Conservation (phyloP, 2,329 filamentous ascomycete species). For the Diaporthe aspalathi region DNA sequence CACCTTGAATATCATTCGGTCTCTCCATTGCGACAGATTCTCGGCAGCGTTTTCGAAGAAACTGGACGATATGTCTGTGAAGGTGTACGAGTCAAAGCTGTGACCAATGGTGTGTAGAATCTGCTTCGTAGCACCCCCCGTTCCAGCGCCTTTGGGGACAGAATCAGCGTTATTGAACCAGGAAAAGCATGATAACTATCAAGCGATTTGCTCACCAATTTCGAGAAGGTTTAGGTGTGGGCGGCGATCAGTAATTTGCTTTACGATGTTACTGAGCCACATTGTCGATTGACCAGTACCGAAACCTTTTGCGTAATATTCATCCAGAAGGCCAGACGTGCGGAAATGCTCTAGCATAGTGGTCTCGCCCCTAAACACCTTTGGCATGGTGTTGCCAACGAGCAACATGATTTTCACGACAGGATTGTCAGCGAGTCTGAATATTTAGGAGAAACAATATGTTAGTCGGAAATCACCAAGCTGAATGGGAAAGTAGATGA, state of each 20-base stretch:
- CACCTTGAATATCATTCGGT: slow-evolving; percentile 40
- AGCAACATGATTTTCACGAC: slow-evolving; percentile 17
- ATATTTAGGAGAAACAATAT: neutral
- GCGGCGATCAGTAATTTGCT: slow-evolving; percentile 32
- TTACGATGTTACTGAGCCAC: slow-evolving; percentile 29
- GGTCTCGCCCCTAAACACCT: slow-evolving; percentile 8
- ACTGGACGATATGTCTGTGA: slow-evolving; percentile 54
- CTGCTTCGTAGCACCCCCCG: slow-evolving; percentile 51
- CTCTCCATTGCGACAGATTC: slow-evolving; percentile 41
- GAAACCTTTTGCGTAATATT: slow-evolving; percentile 34
- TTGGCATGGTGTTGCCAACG: slow-evolving; percentile 15
- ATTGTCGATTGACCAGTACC: slow-evolving; percentile 21
- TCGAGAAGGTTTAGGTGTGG: slow-evolving; percentile 48
- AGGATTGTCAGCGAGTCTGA: slow-evolving; percentile 10
- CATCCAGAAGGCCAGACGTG: slow-evolving; percentile 37
- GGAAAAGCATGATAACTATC: neutral
- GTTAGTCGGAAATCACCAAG: neutral
- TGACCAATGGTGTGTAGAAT: slow-evolving; percentile 48
- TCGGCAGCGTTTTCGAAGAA: slow-evolving; percentile 48
- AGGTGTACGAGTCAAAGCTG: slow-evolving; percentile 54
- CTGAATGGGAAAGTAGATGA: no score
- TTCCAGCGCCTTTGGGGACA: neutral
- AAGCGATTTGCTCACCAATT: neutral
- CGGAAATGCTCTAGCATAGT: slow-evolving; percentile 41
- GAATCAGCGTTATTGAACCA: neutral